Base-by-base conservation (phyloP, 495 filamentous ascomycete species). In the Penicillium mononematosum region DNA sequence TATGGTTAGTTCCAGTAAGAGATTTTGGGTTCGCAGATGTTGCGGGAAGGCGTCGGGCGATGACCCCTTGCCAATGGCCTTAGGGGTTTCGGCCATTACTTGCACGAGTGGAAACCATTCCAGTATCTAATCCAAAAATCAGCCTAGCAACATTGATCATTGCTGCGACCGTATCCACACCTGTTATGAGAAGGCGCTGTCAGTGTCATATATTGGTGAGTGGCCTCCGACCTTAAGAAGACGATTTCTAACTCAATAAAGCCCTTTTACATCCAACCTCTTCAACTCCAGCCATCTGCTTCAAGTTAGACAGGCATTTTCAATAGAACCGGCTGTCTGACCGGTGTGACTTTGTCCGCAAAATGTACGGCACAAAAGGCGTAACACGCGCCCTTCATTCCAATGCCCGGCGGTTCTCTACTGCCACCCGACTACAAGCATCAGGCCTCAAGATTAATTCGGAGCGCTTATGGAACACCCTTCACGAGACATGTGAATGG, bases 401-500 rank as follows among this genome's bases (percentile, higher is more conserved):
- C 53, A 55, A 58, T 34, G 42, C 47, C 6, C 50, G 56, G 52
- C 20, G 45, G 19, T 61, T 68, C 20, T 64, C 64, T 4, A 70
- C 62, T 22, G 27, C 54, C 29, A 31, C 58, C 25, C 52, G 55
- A 54, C 34, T 62, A 17, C 54, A 53, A 38, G 53, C 61, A 4
- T 65, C 70, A 7, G 62, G 67, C 0, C 69, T 75, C 49, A 65
- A 62, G 10, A 68, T 75, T 46, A 75, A 75, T 50, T 24, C 58
- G 2, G 56, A 58, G 31, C 65, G 73, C 7, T 53, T 74, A 3
- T 70, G 68, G 71, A 62, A 73, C 34, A 69, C 71, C 12, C 50
- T 74, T 25, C 70, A 75, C 22, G 56, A 66, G 29, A 70, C 73
- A 3, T 73, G 71, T 43, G 50, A 70, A 63, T 75, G 67, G 69